Conservation (phyloP, 2,329 filamentous ascomycete genomes). For the Aureobasidium sp. region DNA sequence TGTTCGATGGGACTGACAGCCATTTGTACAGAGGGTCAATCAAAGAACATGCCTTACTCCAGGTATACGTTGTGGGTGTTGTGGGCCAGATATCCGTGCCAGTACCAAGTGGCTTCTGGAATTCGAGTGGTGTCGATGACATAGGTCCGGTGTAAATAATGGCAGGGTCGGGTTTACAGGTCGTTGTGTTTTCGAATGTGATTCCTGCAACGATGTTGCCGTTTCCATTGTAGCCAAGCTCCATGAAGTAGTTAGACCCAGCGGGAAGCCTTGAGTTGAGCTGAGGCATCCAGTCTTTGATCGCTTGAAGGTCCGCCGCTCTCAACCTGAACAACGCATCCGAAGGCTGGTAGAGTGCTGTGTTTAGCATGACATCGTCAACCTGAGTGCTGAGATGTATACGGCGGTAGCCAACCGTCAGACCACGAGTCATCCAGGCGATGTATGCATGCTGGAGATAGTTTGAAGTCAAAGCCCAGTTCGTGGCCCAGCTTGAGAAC, state of each 20-base stretch:
- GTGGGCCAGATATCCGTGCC: conserved; percentile 31
- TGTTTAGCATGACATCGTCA: conserved; percentile 53
- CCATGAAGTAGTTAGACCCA: conserved; percentile 45
- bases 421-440: conserved; percentile 51
- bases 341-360: conserved; percentile 33
- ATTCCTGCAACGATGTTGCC: conserved; percentile 38
- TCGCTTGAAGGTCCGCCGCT: conserved; percentile 38
- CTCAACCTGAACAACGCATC: conserved; percentile 43
- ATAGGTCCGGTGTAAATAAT: conserved; percentile 31
- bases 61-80: conserved; percentile 37
- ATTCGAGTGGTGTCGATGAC: conserved; percentile 37
- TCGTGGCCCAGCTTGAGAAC: conserved; percentile 47
- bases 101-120: conserved; percentile 33
- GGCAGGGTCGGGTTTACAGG: conserved; percentile 25
- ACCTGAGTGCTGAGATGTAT: conserved; percentile 50
- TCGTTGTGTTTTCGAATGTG: conserved; percentile 15
- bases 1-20: conserved; percentile 42
- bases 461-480: conserved; percentile 47
- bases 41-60: conserved; percentile 41
- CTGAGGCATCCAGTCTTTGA: conserved; percentile 35
- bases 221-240: conserved; percentile 50
- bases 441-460: conserved; percentile 56
- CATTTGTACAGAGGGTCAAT: conserved; percentile 45
- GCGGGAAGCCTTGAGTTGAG: conserved; percentile 41
- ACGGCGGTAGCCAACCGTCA: conserved; percentile 46